Evolutionary conservation across 2,329 filamentous ascomycete species (phyloP).

Genomic region (Ceratocystis eucalypticola): DNA sequence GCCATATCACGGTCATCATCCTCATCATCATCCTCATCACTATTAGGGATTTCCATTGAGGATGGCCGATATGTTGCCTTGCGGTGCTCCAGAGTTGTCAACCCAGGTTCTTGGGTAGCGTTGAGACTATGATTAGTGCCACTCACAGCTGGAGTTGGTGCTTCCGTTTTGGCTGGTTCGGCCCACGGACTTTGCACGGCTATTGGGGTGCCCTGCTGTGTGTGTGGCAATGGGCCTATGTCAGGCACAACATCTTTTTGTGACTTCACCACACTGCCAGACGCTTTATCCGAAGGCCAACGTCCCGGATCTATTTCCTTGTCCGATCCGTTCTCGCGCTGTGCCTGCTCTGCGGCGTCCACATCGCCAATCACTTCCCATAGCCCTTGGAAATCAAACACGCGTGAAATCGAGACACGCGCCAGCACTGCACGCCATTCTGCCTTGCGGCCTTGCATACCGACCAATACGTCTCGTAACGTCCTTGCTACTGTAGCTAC

Average conservation of each 20-base stretch:
- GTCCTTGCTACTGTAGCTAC: constrained; percentile 29
- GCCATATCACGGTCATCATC: not conserved
- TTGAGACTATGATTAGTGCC: not conserved
- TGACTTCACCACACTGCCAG: not conserved
- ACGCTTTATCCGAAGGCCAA: not conserved
- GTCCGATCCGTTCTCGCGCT: not conserved
- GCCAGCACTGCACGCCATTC: constrained; percentile 31
- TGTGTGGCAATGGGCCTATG: not conserved
- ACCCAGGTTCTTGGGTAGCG: not conserved
- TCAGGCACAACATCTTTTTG: not conserved
- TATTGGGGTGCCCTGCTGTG: not conserved
- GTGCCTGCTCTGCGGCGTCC: not conserved
- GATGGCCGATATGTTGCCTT: not conserved
- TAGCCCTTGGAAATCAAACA: constrained; percentile 46
- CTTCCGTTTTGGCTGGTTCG: not conserved
- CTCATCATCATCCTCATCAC: constrained; percentile 13
- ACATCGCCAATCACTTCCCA: constrained; percentile 41
- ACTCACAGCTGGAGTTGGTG: too few relatives aligned
- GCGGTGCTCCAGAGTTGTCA: not conserved
- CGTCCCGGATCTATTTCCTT: not conserved
- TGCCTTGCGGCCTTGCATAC: constrained; percentile 20
- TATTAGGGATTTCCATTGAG: constrained; percentile 17
- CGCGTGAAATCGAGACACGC: constrained; percentile 38
- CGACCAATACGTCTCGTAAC: constrained; percentile 26
- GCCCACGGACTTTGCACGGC: not conserved